A percentile compares a stretch with the other conserved stretches of the same genome.
phyloP scores from a whole-genome alignment of 495 filamentous ascomycete genomes.

The Penicillium flavigenum region DNA sequence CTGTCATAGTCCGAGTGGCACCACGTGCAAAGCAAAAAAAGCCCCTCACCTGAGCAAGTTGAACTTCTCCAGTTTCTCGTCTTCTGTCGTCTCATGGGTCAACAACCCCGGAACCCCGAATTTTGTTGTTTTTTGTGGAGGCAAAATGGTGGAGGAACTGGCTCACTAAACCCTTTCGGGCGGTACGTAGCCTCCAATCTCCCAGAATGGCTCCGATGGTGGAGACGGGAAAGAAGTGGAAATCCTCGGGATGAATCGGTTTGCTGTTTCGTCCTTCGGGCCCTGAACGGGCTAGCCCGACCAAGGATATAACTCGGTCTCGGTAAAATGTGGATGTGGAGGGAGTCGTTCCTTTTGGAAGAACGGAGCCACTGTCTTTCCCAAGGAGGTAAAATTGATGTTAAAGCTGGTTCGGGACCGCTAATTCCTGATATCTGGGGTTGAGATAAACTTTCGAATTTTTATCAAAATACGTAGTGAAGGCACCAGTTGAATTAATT shows the following conservation, averaged over 20 bases:
- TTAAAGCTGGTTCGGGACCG: no score
- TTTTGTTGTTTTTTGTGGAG: constrained; percentile 9
- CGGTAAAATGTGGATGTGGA: constrained; percentile 1
- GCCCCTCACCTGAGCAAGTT: not conserved
- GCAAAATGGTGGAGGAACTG: constrained; percentile 23
- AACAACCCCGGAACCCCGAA: constrained; percentile 10
- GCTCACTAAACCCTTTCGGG: constrained; percentile 12
- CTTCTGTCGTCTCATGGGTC: constrained; percentile 14
- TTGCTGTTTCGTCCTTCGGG: not conserved
- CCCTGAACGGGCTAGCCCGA: constrained; percentile 8
- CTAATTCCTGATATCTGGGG: not conserved
- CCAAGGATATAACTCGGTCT: constrained; percentile 3
- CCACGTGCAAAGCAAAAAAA: constrained; percentile 14
- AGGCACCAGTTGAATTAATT: not conserved
- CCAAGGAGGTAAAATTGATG: not conserved
- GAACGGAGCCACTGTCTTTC: constrained; percentile 19
- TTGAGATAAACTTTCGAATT: not conserved
- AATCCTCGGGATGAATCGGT: constrained; percentile 2
- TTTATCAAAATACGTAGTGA: no score
- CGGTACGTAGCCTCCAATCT: constrained; percentile 16
- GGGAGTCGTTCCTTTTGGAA: constrained; percentile 10
- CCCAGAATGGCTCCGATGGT: not conserved
- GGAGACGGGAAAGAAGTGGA: constrained; percentile 4
- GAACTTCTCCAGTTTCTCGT: constrained; percentile 18
- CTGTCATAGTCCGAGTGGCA: constrained; percentile 8